Conservation (phyloP, 2,329 filamentous ascomycete species). For the Zelopaecilomyces penicillatus region DNA sequence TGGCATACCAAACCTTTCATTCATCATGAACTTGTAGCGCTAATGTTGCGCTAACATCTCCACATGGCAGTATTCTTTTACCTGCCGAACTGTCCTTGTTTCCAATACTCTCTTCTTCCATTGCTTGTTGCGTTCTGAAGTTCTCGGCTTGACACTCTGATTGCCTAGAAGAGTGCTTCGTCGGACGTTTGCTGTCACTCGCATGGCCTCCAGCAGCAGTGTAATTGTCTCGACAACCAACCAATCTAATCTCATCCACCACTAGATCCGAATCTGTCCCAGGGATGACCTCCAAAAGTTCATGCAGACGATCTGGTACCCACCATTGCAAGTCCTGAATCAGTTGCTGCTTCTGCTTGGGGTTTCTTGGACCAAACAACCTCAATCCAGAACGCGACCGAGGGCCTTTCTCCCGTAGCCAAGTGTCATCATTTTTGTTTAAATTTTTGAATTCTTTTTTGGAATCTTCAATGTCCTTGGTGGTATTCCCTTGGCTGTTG, state of each 20-base stretch:
- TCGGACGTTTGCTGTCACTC: no score
- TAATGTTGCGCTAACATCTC: constrained; percentile 1
- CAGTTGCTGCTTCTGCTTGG: neutral
- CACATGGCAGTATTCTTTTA: constrained; percentile 2
- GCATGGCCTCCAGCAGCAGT: neutral
- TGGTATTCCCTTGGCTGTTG: constrained; percentile 2
- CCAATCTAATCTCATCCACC: neutral
- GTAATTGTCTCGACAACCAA: neutral
- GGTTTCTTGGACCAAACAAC: neutral
- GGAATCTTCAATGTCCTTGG: neutral
- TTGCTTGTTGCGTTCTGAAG: neutral
- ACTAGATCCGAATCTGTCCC: no score
- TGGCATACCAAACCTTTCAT: constrained; percentile 8
- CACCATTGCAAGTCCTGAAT: neutral
- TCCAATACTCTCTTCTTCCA: neutral
- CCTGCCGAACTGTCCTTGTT: neutral
- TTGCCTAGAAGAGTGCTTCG: no score
- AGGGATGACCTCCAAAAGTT: neutral
- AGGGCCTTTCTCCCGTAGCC: constrained; percentile 8
- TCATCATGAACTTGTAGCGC: no score
- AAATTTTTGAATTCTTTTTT: neutral
- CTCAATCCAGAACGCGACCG: neutral
- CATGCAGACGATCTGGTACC: neutral
- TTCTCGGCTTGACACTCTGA: no score
- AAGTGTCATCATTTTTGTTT: constrained; percentile 6